Evolutionary conservation across 129 eudicot species (phyloP), one percentile per base, ranked within the genome.

Genomic region (Centella asiatica): DNA sequence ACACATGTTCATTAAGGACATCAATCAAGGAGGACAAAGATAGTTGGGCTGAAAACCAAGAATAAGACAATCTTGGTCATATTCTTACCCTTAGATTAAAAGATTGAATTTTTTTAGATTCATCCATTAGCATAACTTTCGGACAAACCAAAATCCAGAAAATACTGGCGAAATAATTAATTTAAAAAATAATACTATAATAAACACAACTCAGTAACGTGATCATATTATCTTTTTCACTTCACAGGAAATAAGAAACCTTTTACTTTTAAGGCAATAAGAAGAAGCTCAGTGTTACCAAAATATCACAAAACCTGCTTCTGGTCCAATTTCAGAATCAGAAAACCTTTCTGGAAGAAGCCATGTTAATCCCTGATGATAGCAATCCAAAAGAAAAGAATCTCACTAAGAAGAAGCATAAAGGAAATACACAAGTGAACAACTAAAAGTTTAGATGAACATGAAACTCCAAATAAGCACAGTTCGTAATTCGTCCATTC

Each of bases 251-350:
- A 54, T 64, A 28, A 2, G 14, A 24, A 49, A 48, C 48, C 59
- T 18, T 18, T 48, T 64, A 32, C 37, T 70, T 44, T 32, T 52
- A 62, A 63, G 73, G 44, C 66, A 44, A 71, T 10, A 67, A 68
- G 70, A 83, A 83, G 82, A 82, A 75, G 76, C 46, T 56, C 77
- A 80, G 65, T 74, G 96, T 84, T 87, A 87, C 99, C 99, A 66
- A 92, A 92, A 68, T 74, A 79, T 78, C 89, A 92, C 94, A 92
- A 82, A 82, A 92, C 99, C 99, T 92, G 99, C 99, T 92, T 92
- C 96, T 67, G 96, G 99, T 64, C 85, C 84, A 27, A 92, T 87
- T 80, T 92, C 99, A 42, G 99, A 87, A 10, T 78, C 95, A 19
- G 99, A 84, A 75, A 92, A 92, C 66, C 99, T 83, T 65, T 92